Evolutionary conservation across 169 alveolate species (phyloP).

Genomic region (Eimeria necatrix): DNA sequence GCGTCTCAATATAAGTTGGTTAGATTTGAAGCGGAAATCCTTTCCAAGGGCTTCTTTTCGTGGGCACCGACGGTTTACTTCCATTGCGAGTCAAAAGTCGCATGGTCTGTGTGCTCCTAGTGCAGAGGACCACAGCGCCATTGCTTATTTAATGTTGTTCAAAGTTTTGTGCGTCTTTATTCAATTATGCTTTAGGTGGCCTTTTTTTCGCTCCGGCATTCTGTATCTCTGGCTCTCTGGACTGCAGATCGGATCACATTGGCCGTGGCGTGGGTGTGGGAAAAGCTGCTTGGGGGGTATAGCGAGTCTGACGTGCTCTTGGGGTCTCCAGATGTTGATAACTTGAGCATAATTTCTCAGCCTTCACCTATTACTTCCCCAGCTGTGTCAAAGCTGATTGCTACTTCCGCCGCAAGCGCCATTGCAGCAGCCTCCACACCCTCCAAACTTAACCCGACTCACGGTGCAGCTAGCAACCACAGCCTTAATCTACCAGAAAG

Average conservation of each 20-base stretch:
- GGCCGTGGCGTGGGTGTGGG: constrained; percentile 24
- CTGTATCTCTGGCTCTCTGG: constrained; percentile 29
- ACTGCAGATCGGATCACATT: constrained; percentile 11
- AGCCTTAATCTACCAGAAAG: neutral
- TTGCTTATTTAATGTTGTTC: neutral
- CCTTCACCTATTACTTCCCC: neutral
- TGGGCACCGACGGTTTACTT: neutral
- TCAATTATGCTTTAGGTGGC: constrained; percentile 25
- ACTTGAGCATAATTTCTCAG: neutral
- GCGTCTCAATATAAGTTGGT: neutral
- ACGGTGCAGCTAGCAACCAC: neutral
- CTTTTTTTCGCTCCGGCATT: constrained; percentile 44
- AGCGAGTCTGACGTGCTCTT: neutral
- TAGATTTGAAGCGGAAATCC: too few relatives aligned
- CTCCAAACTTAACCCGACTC: neutral
- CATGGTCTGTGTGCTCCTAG: too few relatives aligned
- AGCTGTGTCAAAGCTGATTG: constrained; percentile 19
- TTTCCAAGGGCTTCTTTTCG: neutral
- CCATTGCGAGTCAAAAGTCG: too few relatives aligned
- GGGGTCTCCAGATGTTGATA: neutral
- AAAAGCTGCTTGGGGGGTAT: constrained; percentile 2
- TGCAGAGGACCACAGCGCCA: too few relatives aligned
- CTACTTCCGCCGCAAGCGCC: constrained; percentile 60
- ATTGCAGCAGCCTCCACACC: constrained; percentile 15
- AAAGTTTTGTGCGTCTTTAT: neutral